Conservation (phyloP, 1,284 basidiomycete species). For the Cystobasidium sp. region DNA sequence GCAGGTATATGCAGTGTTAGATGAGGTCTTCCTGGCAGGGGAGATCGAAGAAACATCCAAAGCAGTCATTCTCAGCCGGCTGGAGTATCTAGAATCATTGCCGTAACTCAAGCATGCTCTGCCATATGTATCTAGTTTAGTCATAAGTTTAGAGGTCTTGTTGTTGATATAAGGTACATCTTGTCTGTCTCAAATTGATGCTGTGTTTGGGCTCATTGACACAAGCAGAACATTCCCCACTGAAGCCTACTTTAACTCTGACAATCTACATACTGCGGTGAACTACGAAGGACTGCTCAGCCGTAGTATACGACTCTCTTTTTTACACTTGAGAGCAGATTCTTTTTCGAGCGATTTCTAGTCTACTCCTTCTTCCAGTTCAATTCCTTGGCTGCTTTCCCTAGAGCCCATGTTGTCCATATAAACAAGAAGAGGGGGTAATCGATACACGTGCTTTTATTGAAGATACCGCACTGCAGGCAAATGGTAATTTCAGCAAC, state of each 20-base stretch:
- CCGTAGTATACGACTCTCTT: background rate
- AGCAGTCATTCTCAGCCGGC: constrained; percentile 83
- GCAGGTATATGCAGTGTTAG: constrained; percentile 93
- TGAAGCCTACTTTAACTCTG: too few relatives aligned
- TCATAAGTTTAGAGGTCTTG: background rate
- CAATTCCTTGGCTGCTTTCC: constrained; percentile 52
- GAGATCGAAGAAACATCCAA: constrained; percentile 98
- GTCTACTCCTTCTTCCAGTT: constrained; percentile 19
- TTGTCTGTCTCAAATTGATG: too few relatives aligned
- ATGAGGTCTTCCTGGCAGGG: constrained; percentile 98
- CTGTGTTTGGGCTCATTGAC: too few relatives aligned
- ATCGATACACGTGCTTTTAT: constrained; percentile 54
- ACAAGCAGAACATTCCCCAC: too few relatives aligned
- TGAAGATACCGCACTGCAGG: constrained; percentile 57
- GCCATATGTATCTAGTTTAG: background rate
- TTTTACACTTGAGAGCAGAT: background rate
- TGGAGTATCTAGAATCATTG: constrained; percentile 88
- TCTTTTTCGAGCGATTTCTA: background rate
- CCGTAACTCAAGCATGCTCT: background rate
- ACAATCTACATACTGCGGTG: too few relatives aligned
- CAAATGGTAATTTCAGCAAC: constrained; percentile 44
- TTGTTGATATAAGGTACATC: constrained; percentile 7
- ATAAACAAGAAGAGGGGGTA: constrained; percentile 59
- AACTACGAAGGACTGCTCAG: background rate
- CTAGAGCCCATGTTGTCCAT: constrained; percentile 57